Conservation (phyloP, 2,329 filamentous ascomycete species). For the Calonectria pteridis region DNA sequence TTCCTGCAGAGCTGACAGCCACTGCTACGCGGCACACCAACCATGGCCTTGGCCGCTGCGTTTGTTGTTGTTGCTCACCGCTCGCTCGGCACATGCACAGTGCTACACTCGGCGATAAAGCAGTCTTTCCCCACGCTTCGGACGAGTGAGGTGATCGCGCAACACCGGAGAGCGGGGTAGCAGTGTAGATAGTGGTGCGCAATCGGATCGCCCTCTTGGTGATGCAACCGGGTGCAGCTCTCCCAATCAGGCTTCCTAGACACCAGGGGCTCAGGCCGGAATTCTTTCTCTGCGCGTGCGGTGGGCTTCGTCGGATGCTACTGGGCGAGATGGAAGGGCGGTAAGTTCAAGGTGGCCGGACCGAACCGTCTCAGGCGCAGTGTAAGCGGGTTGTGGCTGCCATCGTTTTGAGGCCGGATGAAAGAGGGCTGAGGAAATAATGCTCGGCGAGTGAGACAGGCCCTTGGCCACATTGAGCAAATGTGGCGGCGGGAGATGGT, state of each 20-base stretch:
- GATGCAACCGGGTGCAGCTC: not conserved
- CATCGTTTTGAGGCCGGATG: slow-evolving; percentile 6
- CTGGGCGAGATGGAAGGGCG: slow-evolving; percentile 12
- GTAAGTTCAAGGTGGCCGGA: slow-evolving; percentile 4
- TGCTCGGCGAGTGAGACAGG: slow-evolving; percentile 1
- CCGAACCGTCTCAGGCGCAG: slow-evolving; percentile 9
- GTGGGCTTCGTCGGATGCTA: not conserved
- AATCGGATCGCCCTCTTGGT: not conserved
- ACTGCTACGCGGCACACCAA: slow-evolving; percentile 54
- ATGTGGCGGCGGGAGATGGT: slow-evolving; percentile 16
- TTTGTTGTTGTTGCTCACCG: slow-evolving; percentile 35
- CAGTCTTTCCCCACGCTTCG: slow-evolving; percentile 30
- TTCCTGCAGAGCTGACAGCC: slow-evolving; percentile 56
- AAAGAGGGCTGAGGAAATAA: slow-evolving; percentile 9
- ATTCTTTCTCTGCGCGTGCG: slow-evolving; percentile 9
- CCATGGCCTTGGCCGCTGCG: slow-evolving; percentile 46
- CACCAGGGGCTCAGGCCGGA: slow-evolving; percentile 4
- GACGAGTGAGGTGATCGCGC: not conserved
- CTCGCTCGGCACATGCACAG: slow-evolving; percentile 38
- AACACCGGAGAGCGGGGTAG: slow-evolving; percentile 21
- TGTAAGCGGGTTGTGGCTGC: slow-evolving; percentile 14
- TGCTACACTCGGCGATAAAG: slow-evolving; percentile 37
- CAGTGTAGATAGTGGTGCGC: slow-evolving; percentile 12
- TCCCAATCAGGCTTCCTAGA: slow-evolving; percentile 7
- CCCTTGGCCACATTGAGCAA: slow-evolving; percentile 18